phyloP scores from a whole-genome alignment of 2,329 filamentous ascomycete species.

The Pseudogymnoascus sp. region DNA sequence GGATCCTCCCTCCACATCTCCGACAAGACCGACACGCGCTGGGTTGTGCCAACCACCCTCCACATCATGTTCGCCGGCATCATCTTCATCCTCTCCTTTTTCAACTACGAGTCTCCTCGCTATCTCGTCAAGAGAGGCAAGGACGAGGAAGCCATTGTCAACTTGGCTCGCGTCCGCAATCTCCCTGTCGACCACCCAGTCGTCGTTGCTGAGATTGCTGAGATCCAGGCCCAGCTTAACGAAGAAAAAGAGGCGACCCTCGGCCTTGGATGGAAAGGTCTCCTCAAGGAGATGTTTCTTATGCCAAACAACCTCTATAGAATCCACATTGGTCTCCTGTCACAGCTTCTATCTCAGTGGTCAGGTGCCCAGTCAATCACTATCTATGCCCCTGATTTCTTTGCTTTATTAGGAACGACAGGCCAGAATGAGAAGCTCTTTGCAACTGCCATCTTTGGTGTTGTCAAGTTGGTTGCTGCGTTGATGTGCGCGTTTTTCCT shows the following conservation, averaged over 20 bases:
- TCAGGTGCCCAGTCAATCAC: slow-evolving; percentile 67
- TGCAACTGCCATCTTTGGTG: slow-evolving; percentile 66
- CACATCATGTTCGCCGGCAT: slow-evolving; percentile 71
- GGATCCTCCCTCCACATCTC: slow-evolving; percentile 45
- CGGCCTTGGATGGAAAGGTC: slow-evolving; percentile 55
- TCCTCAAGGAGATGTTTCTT: slow-evolving; percentile 60
- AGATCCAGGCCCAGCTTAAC: slow-evolving; percentile 58
- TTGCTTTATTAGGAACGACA: slow-evolving; percentile 61
- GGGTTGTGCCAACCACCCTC: slow-evolving; percentile 63
- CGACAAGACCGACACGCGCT: slow-evolving; percentile 32
- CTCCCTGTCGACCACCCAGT: slow-evolving; percentile 53
- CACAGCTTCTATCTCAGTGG: slow-evolving; percentile 69
- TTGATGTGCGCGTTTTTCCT: slow-evolving; percentile 68
- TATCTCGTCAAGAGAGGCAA: slow-evolving; percentile 60
- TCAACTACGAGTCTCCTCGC: slow-evolving; percentile 62
- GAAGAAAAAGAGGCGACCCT: slow-evolving; percentile 64
- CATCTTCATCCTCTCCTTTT: slow-evolving; percentile 61
- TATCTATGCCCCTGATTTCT: slow-evolving; percentile 67
- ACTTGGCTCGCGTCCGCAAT: slow-evolving; percentile 50
- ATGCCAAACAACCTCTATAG: slow-evolving; percentile 64
- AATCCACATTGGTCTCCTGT: slow-evolving; percentile 58
- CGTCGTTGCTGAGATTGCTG: slow-evolving; percentile 51
- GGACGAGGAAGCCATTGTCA: slow-evolving; percentile 47
- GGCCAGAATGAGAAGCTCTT: slow-evolving; percentile 63
- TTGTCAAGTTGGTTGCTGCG: slow-evolving; percentile 62